Base-by-base conservation (phyloP, 1,284 basidiomycete genomes). In the Puccinia brachypodii region DNA sequence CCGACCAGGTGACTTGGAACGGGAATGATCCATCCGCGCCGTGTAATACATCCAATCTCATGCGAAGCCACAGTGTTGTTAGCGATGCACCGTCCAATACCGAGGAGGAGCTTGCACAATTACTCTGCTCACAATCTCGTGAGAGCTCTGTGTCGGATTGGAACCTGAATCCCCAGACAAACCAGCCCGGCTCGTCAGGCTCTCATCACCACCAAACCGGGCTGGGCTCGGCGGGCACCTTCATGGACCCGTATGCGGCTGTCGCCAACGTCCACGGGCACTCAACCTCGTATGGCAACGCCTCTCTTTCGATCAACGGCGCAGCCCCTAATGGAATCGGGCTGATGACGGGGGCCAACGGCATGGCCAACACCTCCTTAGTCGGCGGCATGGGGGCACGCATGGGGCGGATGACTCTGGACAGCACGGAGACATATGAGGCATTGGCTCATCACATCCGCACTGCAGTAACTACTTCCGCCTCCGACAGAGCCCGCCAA, bases 401-500 rank as follows among this genome's bases (percentile, higher is more conserved):
- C 8, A 81, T 81, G 78, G 78, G 69, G 22, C 53, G 78, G 14
- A 81, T 81, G 78, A 81, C 69, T 2, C 31, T 81, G 13, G 78
- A 81, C 47, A 90, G 28, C 87, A 93, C 86, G 90, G 89, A 93
- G 84, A 90, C 90, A 22, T 89, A 94, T 82, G 93, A 94, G 88
- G 94, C 94, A 88, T 88, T 94, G 79, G 93, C 93, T 9, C 92
- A 91, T 76, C 94, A 93, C 84, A 93, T 94, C 74, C 91, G 93
- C 62, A 92, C 92, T 47, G 93, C 93, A 14, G 94, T 93, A 2
- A 94, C 93, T 16, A 94, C 93, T 53, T 93, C 92, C 85, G 93
- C 93, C 69, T 94, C 93, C 14, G 93, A 94, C 87, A 88, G 93
- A 85, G 93, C 93, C 72, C 94, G 94, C 85, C 93, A 94, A 88